Evolutionary conservation across 164 flowering plant species (phyloP), one percentile per base, ranked within the genome.

Genomic region (Piper betle): DNA sequence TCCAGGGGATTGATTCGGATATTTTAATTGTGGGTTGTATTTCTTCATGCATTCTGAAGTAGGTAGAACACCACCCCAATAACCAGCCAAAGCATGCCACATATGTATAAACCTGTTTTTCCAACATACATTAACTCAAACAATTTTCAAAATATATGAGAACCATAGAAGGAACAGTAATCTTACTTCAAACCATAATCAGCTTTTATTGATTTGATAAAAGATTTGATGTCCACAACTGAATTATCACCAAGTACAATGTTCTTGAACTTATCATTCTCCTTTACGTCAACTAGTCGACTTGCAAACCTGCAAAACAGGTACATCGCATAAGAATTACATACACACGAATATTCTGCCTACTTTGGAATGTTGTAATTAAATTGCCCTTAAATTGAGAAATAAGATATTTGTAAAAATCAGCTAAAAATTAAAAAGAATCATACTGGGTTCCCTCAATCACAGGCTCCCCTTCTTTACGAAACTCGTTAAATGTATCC

Each of bases 51-150:
- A 62, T 41, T 78, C 81, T 7, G 84, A 78, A 53, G 86, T 67
- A 37, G 97, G 82, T n/a, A 68, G 74, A 13, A 87, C 77, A 18
- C 95, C 95, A 54, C 97, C 94, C 97, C 94, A 90, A 17, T 85
- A 84, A 46, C 95, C 92, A 60, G 69, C 74, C 65, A 87, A 73
- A 53, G 92, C 88, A 74, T 87, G 95, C 91, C 97, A 87, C 73
- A 84, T 52, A 56, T 84, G 85, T n/a, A 85, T 81, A 69, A 61
- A 80, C 67, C 96, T 88, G 75, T 71, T 77, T 18, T 19, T 25
- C 4, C 46, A 42, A 37, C 52, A 70, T 54, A 19, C 40, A 37
- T 46, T 37, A n/a, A 13, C 4, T 57, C 13, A 9, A 6, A 10
- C 10, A 55, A 19, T 20, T 20, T 9, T 3, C 5, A 55, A 55